Percentiles rank a stretch among this genome's conserved stretches.
These are phyloP conservation scores for Murraya koenigii DNA, from an alignment of 345 rosid genomes.

Conservation along the genomic window DNA sequence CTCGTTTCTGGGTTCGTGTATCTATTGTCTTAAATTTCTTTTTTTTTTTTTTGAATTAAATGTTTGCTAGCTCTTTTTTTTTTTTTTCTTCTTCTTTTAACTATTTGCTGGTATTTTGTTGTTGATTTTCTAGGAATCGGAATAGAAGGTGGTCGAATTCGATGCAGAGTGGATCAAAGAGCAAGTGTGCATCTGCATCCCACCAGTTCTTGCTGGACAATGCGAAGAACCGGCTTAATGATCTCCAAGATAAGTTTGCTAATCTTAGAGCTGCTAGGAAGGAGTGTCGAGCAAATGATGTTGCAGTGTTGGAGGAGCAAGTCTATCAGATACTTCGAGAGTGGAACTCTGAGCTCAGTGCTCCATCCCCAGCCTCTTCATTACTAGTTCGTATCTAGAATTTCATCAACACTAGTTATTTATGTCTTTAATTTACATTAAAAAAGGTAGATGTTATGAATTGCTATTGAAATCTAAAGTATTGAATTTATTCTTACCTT, in stretches of 20 bases:
- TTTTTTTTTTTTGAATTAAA: neutral
- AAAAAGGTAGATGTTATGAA: neutral
- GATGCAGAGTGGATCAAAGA: slow-evolving; percentile 48
- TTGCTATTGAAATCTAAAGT: neutral
- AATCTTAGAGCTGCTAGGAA: slow-evolving; percentile 64
- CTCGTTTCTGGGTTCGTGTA: neutral
- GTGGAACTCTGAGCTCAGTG: slow-evolving; percentile 68
- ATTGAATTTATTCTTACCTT: neutral
- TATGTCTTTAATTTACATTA: neutral
- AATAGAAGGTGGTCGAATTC: neutral
- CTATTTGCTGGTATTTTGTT: neutral
- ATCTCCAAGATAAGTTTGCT: slow-evolving; percentile 54
- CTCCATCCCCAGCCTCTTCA: slow-evolving; percentile 65
- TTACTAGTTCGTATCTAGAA: slow-evolving; percentile 43
- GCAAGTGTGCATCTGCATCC: slow-evolving; percentile 43
- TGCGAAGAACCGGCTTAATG: slow-evolving; percentile 50
- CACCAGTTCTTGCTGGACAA: slow-evolving; percentile 57
- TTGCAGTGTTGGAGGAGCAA: slow-evolving; percentile 61
- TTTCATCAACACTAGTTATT: neutral
- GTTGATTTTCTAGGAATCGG: slow-evolving; percentile 4
- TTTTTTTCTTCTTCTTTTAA: neutral
- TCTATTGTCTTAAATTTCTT: neutral
- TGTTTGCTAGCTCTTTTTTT: too few species aligned
- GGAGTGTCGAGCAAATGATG: slow-evolving; percentile 51
- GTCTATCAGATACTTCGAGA: slow-evolving; percentile 61